Base-by-base conservation (phyloP, 2,329 filamentous ascomycete genomes). In the Alternaria dauci region DNA sequence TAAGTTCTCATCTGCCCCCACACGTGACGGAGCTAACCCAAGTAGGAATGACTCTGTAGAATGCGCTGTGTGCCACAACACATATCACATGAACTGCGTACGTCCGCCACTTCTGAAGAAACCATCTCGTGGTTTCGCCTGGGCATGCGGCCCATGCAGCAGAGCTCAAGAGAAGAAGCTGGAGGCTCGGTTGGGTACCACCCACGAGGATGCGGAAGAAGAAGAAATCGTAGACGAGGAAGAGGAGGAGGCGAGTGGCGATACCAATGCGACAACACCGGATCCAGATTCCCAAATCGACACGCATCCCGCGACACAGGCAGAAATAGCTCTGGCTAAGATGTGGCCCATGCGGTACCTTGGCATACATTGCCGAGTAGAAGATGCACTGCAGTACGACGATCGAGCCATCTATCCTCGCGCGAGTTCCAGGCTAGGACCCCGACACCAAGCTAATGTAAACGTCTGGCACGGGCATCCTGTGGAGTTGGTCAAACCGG, bases 21-120 rank as follows among this genome's bases (percentile, higher is more conserved):
- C 46, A 50, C n/a, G 47, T 55, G 47, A 58, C 38, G 18, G n/a
- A 23, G 53, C 68, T 72, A 65, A 72, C 28, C 34, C 20, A 25
- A 64, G 58, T 74, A 96, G 92, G 73, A 91, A 92, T 77, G 93
- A 98, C 81, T 98, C 95, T 39, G 95, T 98, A 25, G 94, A 98
- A 78, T 99, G 95, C 79, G 95, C 94, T 44, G 93, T 97, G 56
- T 99, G 95, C 79, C 88, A 90, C 75, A 90, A 93, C 78, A 98
- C 94, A 14, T 99, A 97, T 81, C 95, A 99, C 82, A 98, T 99
- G 94, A 92, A 94, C 73, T 99, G 95, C 78, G 95, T 99, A 58
- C 90, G 91, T 62, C 95, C 95, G 41, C 93, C 94, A 38, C 80
- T 99, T 64, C 86, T 93, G 54, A 99, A 97, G 80, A 99, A 99